phyloP scores from a whole-genome alignment of 192 early-diverging fungal species.

The Lobosporangium transversale region DNA sequence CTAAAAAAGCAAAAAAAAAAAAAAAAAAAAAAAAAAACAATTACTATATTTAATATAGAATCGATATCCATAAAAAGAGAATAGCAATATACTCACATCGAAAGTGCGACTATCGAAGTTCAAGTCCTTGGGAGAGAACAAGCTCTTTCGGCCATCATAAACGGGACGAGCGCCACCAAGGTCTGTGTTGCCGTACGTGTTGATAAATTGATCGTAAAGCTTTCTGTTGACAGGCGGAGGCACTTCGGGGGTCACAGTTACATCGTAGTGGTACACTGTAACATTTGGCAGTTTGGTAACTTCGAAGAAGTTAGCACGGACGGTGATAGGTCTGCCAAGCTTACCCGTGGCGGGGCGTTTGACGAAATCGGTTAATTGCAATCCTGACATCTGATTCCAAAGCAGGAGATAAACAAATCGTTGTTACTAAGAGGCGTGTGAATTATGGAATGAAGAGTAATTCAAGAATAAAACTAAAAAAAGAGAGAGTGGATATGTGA shows the following conservation, averaged over 20 bases:
- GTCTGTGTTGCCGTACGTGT: conserved; percentile 54
- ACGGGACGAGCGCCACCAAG: conserved; percentile 74
- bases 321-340: conserved; percentile 52
- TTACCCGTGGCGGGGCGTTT: conserved; percentile 58
- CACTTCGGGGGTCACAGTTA: conserved; percentile 78
- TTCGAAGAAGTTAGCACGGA: conserved; percentile 82
- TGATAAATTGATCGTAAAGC: conserved; percentile 74
- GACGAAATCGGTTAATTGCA: conserved; percentile 55
- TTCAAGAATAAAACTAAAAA: too few relatives aligned
- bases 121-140: conserved; percentile 70
- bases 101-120: conserved; percentile 68
- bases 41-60: too few relatives aligned
- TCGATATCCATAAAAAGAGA: too few relatives aligned
- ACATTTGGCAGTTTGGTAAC: conserved; percentile 71
- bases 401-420: background rate
- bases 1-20: too few relatives aligned
- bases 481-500: too few relatives aligned
- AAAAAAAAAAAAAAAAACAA: too few relatives aligned
- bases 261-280: conserved; percentile 86
- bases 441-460: too few relatives aligned
- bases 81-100: conserved; percentile 52
- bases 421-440: too few relatives aligned
- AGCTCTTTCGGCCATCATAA: conserved; percentile 85
- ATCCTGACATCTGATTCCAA: conserved; percentile 7
- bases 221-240: conserved; percentile 77